phyloP scores from a whole-genome alignment of 2,329 filamentous ascomycete species.

The Metarhizium humberi region DNA sequence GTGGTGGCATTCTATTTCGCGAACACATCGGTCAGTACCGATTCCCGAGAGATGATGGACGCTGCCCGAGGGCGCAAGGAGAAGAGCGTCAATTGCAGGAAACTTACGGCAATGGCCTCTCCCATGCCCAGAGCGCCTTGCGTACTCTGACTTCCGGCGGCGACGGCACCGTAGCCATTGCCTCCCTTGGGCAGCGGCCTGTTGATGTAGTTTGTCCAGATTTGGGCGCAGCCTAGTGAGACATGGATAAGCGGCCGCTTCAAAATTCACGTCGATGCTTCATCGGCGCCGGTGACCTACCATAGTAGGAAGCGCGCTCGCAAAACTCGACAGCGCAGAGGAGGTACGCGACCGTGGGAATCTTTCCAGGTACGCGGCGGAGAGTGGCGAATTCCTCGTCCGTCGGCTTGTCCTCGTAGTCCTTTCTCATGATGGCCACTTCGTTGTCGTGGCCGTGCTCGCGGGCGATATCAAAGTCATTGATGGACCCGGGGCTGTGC shows the following conservation, averaged over 20 bases:
- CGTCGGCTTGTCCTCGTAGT: slow-evolving; percentile 36
- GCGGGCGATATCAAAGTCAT: not conserved
- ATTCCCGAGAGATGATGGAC: slow-evolving; percentile 13
- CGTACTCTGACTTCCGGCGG: slow-evolving; percentile 31
- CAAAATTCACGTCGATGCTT: not conserved
- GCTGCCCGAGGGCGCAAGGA: too few species aligned
- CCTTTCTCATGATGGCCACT: slow-evolving; percentile 9
- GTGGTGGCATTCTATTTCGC: slow-evolving; percentile 14
- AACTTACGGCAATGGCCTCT: slow-evolving; percentile 12
- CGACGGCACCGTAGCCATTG: slow-evolving; percentile 35
- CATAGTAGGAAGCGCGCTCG: slow-evolving; percentile 53
- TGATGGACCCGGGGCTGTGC: not conserved
- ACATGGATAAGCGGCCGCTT: not conserved
- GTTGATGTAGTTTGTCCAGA: slow-evolving; percentile 49
- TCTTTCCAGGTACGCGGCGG: slow-evolving; percentile 39
- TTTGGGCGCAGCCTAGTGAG: slow-evolving; percentile 10
- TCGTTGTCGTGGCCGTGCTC: not conserved
- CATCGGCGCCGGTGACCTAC: slow-evolving; percentile 19
- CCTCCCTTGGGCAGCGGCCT: slow-evolving; percentile 44
- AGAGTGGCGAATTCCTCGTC: slow-evolving; percentile 43
- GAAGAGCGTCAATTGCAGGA: too few species aligned
- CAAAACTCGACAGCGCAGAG: slow-evolving; percentile 52
- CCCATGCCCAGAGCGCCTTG: slow-evolving; percentile 52
- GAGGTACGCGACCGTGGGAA: slow-evolving; percentile 44
- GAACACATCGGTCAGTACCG: slow-evolving; percentile 31